phyloP scores from a whole-genome alignment of 805 yeast species.

The Yamadazyma ubonensis region DNA sequence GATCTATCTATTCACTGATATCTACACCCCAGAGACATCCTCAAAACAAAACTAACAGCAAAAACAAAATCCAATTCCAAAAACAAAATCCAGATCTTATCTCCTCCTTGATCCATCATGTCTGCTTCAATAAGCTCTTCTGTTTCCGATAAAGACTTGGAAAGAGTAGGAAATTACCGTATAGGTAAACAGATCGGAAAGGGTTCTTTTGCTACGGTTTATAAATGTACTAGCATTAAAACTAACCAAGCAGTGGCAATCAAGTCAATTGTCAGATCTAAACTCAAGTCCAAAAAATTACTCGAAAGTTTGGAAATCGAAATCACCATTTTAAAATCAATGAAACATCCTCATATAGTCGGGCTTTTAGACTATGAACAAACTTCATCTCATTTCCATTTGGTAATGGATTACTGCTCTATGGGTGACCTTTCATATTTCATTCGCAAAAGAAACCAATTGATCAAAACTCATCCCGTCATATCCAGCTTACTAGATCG shows the following conservation, averaged over 20 bases:
- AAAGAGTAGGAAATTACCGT: conserved; percentile 46
- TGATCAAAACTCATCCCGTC: conserved; percentile 73
- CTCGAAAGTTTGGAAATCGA: conserved; percentile 91
- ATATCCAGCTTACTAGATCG: conserved; percentile 71
- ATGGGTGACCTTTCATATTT: conserved; percentile 90
- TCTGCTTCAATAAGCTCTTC: conserved; percentile 9
- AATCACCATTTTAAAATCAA: conserved; percentile 79
- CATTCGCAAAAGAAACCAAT: conserved; percentile 71
- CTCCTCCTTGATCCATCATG: conserved; percentile 1
- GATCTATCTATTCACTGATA: too few relatives aligned
- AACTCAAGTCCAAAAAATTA: conserved; percentile 80
- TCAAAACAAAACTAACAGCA: too few relatives aligned
- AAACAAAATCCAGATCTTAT: too few relatives aligned
- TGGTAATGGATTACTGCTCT: conserved; percentile 96
- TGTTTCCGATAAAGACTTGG: not conserved
- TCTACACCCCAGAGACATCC: too few relatives aligned
- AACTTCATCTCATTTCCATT: conserved; percentile 74
- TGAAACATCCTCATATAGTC: conserved; percentile 93
- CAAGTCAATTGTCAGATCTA: conserved; percentile 80
- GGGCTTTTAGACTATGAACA: conserved; percentile 79
- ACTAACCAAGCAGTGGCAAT: conserved; percentile 73
- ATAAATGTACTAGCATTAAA: conserved; percentile 66
- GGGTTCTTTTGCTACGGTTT: conserved; percentile 95
- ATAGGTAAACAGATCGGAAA: conserved; percentile 88
- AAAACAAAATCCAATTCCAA: too few relatives aligned